Conservation (phyloP, 1,139 yeast species). For the Hemisphaericaspora xylofermentans region DNA sequence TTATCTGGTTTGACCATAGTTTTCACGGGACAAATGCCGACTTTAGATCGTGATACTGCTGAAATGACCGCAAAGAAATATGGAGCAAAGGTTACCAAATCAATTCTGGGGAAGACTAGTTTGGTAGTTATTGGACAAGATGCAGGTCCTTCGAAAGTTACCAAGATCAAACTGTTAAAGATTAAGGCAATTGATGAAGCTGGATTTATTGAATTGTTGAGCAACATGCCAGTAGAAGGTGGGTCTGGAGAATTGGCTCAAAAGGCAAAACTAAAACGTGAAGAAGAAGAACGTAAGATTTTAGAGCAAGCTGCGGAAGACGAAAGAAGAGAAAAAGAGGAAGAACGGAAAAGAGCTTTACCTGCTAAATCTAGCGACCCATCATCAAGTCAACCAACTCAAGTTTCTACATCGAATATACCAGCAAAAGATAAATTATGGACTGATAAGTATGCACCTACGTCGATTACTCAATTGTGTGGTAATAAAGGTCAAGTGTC, state of each 20-base stretch:
- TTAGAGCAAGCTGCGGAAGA: constrained; percentile 46
- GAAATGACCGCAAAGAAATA: constrained; percentile 76
- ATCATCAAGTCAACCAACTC: constrained; percentile 7
- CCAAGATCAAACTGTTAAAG: constrained; percentile 68
- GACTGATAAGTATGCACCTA: constrained; percentile 94
- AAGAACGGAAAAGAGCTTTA: constrained; percentile 18
- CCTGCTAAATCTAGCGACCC: constrained; percentile 1
- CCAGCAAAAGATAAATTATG: constrained; percentile 65
- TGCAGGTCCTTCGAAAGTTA: constrained; percentile 95
- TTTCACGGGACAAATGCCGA: constrained; percentile 87
- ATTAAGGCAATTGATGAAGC: constrained; percentile 84
- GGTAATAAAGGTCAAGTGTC: constrained; percentile 83
- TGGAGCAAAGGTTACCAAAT: constrained; percentile 92
- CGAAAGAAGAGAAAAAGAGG: constrained; percentile 18
- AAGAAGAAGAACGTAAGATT: constrained; percentile 58
- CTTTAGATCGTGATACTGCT: constrained; percentile 71
- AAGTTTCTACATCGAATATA: constrained; percentile 20
- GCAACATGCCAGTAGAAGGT: constrained; percentile 88
- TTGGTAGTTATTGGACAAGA: constrained; percentile 91
- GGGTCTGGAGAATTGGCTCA: constrained; percentile 80
- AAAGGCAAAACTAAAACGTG: constrained; percentile 67
- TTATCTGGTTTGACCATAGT: constrained; percentile 85
- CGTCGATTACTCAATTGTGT: constrained; percentile 69
- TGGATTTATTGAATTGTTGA: constrained; percentile 74
- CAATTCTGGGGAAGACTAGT: constrained; percentile 83